Evolutionary conservation across 1,284 basidiomycete species (phyloP).

Genomic region (Heterobasidion annosum): DNA sequence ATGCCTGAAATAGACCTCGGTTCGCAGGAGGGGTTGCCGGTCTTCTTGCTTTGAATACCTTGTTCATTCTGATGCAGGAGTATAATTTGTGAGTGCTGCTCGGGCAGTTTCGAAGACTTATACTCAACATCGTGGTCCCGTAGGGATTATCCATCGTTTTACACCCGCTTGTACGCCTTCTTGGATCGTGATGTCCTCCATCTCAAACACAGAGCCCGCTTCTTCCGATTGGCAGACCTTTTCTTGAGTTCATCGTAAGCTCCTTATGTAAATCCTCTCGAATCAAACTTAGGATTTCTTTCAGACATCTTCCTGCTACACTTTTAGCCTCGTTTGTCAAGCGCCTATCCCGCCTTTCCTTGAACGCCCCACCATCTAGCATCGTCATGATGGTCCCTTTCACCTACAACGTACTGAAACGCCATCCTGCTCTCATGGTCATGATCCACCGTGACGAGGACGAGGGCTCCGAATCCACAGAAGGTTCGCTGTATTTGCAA

Average conservation of each 20-base stretch:
- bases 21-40: constrained; percentile 76
- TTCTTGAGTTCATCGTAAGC: constrained; percentile 87
- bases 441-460: constrained; percentile 78
- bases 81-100: constrained; percentile 76
- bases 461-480: constrained; percentile 25
- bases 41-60: constrained; percentile 83
- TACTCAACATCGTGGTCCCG: neutral
- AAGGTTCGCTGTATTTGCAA: constrained; percentile 18
- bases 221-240: constrained; percentile 87
- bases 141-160: constrained; percentile 95
- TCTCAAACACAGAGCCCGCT: constrained; percentile 86
- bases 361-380: constrained; percentile 84
- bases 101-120: neutral
- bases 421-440: constrained; percentile 84
- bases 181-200: constrained; percentile 85
- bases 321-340: constrained; percentile 94
- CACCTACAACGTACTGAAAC: constrained; percentile 91
- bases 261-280: neutral
- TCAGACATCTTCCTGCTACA: constrained; percentile 78
- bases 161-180: constrained; percentile 87
- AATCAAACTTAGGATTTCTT: neutral
- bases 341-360: constrained; percentile 76
- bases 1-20: neutral
- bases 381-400: constrained; percentile 90
- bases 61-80: constrained; percentile 87